phyloP scores from a whole-genome alignment of 768 basidiomycete species.

The Rhizopogon vulgaris region DNA sequence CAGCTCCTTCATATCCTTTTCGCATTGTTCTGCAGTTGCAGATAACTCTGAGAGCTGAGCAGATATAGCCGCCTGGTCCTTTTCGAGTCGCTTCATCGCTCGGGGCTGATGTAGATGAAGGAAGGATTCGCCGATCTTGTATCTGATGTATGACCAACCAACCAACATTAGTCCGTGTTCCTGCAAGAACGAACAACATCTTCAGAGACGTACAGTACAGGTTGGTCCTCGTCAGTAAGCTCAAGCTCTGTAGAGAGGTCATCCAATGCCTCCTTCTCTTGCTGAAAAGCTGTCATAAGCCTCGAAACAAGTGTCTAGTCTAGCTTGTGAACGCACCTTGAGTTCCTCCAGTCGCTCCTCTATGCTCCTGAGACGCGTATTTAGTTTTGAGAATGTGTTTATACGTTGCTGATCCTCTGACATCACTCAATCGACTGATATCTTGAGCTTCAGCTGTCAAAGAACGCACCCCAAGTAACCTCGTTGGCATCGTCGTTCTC shows the following conservation, averaged over 20 bases:
- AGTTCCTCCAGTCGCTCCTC: constrained; percentile 67
- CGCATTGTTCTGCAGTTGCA: constrained; percentile 54
- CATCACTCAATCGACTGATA: not conserved
- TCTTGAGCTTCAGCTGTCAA: not conserved
- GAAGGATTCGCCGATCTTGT: constrained; percentile 87
- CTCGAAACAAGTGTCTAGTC: not conserved
- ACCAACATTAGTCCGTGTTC: not conserved
- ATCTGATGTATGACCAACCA: constrained; percentile 38
- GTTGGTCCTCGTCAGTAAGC: constrained; percentile 79
- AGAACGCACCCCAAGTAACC: constrained; percentile 74
- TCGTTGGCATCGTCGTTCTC: constrained; percentile 70
- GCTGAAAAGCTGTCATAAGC: constrained; percentile 36
- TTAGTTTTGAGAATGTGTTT: constrained; percentile 88
- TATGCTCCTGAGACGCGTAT: constrained; percentile 65
- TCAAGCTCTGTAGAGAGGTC: constrained; percentile 86
- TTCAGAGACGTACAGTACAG: constrained; percentile 54
- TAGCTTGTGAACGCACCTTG: constrained; percentile 45
- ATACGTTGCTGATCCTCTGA: constrained; percentile 85
- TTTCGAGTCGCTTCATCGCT: constrained; percentile 68
- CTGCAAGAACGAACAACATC: not conserved
- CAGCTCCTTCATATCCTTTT: constrained; percentile 71
- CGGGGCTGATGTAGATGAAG: constrained; percentile 66
- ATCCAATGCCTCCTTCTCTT: constrained; percentile 92
- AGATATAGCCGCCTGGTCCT: constrained; percentile 57
- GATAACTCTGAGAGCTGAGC: constrained; percentile 46